Base-by-base conservation (phyloP, 2,329 filamentous ascomycete genomes). In the Penicillium expansum region DNA sequence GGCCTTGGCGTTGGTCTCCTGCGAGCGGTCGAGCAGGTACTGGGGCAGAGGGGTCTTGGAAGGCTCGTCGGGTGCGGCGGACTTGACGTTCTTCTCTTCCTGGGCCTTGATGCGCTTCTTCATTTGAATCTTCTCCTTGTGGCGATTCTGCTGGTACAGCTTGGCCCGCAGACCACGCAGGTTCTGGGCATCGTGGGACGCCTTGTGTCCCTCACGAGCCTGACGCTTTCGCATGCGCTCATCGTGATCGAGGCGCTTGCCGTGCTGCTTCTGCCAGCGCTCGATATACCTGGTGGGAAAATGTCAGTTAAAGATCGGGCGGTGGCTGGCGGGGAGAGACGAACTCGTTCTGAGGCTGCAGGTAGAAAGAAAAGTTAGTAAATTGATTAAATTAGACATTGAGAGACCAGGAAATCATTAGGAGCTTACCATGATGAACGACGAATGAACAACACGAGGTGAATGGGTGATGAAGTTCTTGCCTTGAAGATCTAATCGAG, bases 41-140 rank as follows among this genome's bases (percentile, higher is more conserved):
- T 91, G 88, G 50, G 94, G 94, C 67, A 97, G 82, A 56, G 94
- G 91, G 48, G 90, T 91, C 69, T 73, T 72, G 65, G 83, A 86
- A 27, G 92, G 90, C 76, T 94, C 89, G 67, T 88, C 85, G 64
- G 89, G 86, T 54, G 88, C 87, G 32, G 84, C 80, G 9, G 89
- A 90, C 80, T 97, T 96, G 81, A 97, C 87, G 72, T 97, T 95
- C 78, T 91, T 88, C 82, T 97, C 91, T 79, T 99, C 94, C 80
- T 96, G 91, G 43, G 91, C 89, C 79, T 90, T 91, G 84, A 99
- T 95, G 71, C 87, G 82, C 83, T 96, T 96, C 78, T 89, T 89
- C 89, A 96, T 92, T 83, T 96, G 91, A 74, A 96, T 96, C 88
- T 99, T 99, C 82, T 99, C 92, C 75, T 92, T 89, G 80, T 92